Percentiles rank a stretch among this genome's conserved stretches.
phyloP scores from a whole-genome alignment of 345 rosid genomes.

The Euphorbia lathyris region DNA sequence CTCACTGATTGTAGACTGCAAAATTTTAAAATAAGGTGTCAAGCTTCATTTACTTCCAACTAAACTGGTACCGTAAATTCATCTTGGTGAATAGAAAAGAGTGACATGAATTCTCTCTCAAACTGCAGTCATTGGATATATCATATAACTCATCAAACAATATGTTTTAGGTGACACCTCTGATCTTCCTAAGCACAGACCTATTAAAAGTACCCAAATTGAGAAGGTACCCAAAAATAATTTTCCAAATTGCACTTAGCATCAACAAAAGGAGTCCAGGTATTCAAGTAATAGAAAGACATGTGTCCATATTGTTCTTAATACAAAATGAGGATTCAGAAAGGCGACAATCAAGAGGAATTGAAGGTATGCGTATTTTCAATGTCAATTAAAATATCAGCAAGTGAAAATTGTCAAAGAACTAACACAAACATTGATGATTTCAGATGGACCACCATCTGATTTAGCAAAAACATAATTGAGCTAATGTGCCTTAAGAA shows the following conservation, averaged over 20 bases:
- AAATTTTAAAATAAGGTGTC: conserved; percentile 2
- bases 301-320: neutral
- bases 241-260: neutral
- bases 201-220: neutral
- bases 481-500: neutral
- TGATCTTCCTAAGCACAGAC: neutral
- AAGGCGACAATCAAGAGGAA: neutral
- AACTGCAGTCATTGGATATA: neutral
- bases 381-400: neutral
- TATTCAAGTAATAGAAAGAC: neutral
- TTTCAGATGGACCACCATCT: neutral
- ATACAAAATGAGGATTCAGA: neutral
- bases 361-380: neutral
- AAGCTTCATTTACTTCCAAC: neutral
- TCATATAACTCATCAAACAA: neutral
- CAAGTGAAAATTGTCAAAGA: neutral
- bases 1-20: conserved; percentile 74
- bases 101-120: neutral
- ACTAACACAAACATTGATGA: neutral
- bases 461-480: neutral
- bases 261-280: neutral
- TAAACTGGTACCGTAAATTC: neutral
- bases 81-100: neutral
- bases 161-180: neutral
- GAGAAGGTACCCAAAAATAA: neutral